These are phyloP conservation scores for Sinapis alba DNA, from an alignment of 441 rosid genomes.

Conservation along the genomic window DNA sequence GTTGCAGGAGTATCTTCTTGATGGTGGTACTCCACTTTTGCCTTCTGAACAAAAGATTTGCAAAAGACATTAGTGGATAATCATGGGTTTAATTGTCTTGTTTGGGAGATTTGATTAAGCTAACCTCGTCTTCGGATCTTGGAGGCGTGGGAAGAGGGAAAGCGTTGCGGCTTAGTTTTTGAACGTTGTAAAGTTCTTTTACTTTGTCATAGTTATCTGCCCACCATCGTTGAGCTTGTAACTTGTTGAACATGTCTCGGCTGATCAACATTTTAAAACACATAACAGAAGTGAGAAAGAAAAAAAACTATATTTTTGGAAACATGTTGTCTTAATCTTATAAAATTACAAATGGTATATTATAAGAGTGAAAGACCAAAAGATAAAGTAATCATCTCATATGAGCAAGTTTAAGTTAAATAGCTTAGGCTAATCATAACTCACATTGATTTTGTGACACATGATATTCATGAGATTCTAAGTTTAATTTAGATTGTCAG, in stretches of 20 bases:
- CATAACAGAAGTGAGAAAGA: background rate
- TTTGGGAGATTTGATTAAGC: conserved; percentile 2
- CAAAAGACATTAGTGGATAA: background rate
- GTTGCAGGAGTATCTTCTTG: conserved; percentile 84
- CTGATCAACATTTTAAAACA: conserved; percentile 44
- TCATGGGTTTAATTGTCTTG: background rate
- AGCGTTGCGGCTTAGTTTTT: conserved; percentile 87
- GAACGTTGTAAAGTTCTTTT: conserved; percentile 59
- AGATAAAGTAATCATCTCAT: background rate
- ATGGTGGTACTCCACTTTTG: conserved; percentile 71
- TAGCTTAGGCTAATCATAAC: background rate
- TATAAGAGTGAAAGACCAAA: background rate
- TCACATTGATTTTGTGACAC: background rate
- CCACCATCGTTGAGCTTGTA: conserved; percentile 73
- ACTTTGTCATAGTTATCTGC: background rate
- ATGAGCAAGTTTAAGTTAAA: background rate
- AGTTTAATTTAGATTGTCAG: background rate
- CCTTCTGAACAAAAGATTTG: conserved; percentile 46
- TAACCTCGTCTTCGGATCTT: conserved; percentile 93
- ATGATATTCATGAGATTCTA: background rate
- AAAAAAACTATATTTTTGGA: background rate
- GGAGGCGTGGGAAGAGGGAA: conserved; percentile 91
- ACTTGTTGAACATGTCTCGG: conserved; percentile 90
- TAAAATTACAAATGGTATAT: background rate
- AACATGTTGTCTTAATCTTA: background rate